Evolutionary conservation across 805 yeast species (phyloP).

Genomic region (Wickerhamiella sergipiensis): DNA sequence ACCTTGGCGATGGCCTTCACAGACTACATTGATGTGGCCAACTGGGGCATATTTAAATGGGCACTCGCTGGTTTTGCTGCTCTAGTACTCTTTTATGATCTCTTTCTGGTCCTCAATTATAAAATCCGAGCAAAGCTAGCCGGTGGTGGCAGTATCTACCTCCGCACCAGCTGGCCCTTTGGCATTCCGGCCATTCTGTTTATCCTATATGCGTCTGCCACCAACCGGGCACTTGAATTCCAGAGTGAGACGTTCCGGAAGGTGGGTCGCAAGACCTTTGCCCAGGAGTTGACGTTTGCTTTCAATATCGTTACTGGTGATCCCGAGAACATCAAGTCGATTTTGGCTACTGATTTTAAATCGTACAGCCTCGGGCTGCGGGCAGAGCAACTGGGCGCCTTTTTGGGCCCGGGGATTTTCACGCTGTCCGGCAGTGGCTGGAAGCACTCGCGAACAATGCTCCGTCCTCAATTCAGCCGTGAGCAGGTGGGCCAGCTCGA

Average conservation of each 20-base stretch:
- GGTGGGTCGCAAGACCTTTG: background rate
- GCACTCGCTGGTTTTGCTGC: background rate
- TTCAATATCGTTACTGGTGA: conserved; percentile 12
- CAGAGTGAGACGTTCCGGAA: background rate
- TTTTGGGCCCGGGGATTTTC: conserved; percentile 27
- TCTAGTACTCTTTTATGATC: background rate
- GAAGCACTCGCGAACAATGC: conserved; percentile 26
- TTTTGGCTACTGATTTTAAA: conserved; percentile 21
- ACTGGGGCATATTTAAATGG: background rate
- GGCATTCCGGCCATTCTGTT: background rate
- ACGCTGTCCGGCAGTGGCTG: conserved; percentile 25
- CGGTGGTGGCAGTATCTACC: background rate
- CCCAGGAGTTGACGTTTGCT: background rate
- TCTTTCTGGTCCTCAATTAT: background rate
- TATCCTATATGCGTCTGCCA: background rate
- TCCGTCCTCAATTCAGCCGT: conserved; percentile 26
- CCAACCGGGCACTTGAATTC: background rate
- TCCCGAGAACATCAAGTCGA: conserved; percentile 21
- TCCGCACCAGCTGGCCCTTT: background rate
- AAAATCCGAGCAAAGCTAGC: background rate
- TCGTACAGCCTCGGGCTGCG: conserved; percentile 23
- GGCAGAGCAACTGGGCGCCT: conserved; percentile 17
- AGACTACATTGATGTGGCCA: background rate
- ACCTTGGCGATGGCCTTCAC: background rate
- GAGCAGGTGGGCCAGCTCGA: conserved; percentile 22